A percentile compares a stretch with the other conserved stretches of the same genome.
Evolutionary conservation across 2,329 filamentous ascomycete genomes (phyloP).

Genomic region (Botrytis pseudocinerea): DNA sequence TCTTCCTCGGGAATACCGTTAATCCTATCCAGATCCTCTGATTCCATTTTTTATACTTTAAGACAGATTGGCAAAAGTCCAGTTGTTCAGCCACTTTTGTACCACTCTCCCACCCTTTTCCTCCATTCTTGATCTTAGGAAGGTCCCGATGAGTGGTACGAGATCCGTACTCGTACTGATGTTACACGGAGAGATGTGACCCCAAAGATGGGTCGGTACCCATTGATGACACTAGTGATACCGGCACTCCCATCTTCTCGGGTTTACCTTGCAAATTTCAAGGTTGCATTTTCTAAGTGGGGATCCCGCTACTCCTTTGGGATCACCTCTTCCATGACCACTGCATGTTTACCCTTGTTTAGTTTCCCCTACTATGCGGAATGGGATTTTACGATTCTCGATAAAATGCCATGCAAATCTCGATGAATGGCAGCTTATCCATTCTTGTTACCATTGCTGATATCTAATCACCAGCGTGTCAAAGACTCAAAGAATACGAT

Average conservation of each 20-base stretch:
- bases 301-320: constrained; percentile 11
- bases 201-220: neutral
- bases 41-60: neutral
- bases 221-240: neutral
- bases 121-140: neutral
- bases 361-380: neutral
- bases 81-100: neutral
- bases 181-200: neutral
- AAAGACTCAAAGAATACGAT: neutral
- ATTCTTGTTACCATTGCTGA: neutral
- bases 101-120: neutral
- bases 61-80: neutral
- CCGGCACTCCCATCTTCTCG: constrained; percentile 1
- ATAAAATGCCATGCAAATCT: neutral
- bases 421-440: neutral
- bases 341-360: neutral
- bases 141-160: neutral
- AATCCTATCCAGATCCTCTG: neutral
- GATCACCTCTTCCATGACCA: neutral
- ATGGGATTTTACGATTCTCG: neutral
- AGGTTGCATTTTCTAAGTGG: neutral
- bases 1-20: neutral
- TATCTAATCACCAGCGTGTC: neutral
- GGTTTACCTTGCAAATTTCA: neutral
- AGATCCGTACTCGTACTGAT: neutral